Evolutionary conservation across 1,284 basidiomycete genomes (phyloP), one percentile per base, ranked within the genome.

Genomic region (Tilletiaria anomala): DNA sequence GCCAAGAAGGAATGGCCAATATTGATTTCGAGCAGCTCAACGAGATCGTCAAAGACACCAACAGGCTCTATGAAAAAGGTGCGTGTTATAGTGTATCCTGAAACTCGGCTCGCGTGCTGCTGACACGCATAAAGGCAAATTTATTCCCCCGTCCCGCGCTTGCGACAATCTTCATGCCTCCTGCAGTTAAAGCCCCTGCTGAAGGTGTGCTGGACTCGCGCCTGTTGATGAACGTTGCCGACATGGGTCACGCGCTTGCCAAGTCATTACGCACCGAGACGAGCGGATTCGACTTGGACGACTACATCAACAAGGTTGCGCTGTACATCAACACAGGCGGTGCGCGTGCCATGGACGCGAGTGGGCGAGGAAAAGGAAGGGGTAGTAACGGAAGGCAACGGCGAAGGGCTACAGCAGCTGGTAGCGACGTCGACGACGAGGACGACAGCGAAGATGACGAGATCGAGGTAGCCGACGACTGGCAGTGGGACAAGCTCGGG

Each of bases 251-350:
- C 4, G 43, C 53, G 15, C 53, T 64, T 51, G 58, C 60, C 2
- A 51, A 56, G 17, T 56, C 50, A 20, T 54, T 64, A 46, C 60
- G 60, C 40, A 38, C 58, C 22, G 53, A 55, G 16, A 33, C 44
- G 5, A 51, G 54, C 23, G 58, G 51, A 1, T 66, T 66, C 39
- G 58, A 62, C 32, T 48, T 58, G 20, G 58, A 66, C 32, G 56
- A 61, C 29, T 61, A 52, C 35, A 36, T 66, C 32, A 26, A 41
- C 3, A 33, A 48, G 3, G 24, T 60, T 6, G 58, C 57, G 3
- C 33, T n/a, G n/a, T n/a, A n/a, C n/a, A n/a, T n/a, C n/a, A n/a
- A n/a, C n/a, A n/a, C n/a, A n/a, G n/a, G n/a, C n/a, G n/a, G n/a
- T n/a, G n/a, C n/a, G n/a, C n/a, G n/a, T n/a, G n/a, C n/a, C n/a